Evolutionary conservation across 257 asterid genomes (phyloP).

Genomic region (Lantana camara): DNA sequence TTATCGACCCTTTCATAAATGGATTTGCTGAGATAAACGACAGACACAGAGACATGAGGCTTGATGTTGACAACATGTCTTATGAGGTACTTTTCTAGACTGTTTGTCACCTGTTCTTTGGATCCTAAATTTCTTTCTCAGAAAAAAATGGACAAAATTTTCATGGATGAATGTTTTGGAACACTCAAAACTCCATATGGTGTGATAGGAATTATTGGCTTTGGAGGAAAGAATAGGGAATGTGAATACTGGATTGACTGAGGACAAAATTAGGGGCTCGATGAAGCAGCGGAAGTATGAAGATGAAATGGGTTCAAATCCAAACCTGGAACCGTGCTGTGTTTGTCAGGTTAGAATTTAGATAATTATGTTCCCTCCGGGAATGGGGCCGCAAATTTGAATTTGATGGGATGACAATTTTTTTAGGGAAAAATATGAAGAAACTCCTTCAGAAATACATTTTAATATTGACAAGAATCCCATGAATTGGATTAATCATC

Average conservation of each 20-base stretch:
- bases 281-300: slow-evolving; percentile 56
- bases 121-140: slow-evolving; percentile 5
- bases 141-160: neutral
- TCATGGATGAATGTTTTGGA: slow-evolving; percentile 9
- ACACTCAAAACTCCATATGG: neutral
- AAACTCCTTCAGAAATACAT: no score
- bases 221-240: slow-evolving; percentile 89
- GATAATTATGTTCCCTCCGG: no score
- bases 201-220: slow-evolving; percentile 77
- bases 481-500: no score
- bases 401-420: no score
- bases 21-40: slow-evolving; percentile 71
- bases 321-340: slow-evolving; percentile 77
- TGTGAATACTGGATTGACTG: slow-evolving; percentile 81
- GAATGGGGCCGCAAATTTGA: no score
- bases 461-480: no score
- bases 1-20: slow-evolving; percentile 61
- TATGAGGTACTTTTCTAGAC: slow-evolving; percentile 73
- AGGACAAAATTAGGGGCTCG: slow-evolving; percentile 46
- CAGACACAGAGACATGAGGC: slow-evolving; percentile 89
- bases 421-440: no score
- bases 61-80: slow-evolving; percentile 91
- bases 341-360: slow-evolving; percentile 82
- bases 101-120: neutral
- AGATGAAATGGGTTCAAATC: slow-evolving; percentile 22